Conservation (phyloP, 495 filamentous ascomycete species). For the Aspergillus cavernicola region DNA sequence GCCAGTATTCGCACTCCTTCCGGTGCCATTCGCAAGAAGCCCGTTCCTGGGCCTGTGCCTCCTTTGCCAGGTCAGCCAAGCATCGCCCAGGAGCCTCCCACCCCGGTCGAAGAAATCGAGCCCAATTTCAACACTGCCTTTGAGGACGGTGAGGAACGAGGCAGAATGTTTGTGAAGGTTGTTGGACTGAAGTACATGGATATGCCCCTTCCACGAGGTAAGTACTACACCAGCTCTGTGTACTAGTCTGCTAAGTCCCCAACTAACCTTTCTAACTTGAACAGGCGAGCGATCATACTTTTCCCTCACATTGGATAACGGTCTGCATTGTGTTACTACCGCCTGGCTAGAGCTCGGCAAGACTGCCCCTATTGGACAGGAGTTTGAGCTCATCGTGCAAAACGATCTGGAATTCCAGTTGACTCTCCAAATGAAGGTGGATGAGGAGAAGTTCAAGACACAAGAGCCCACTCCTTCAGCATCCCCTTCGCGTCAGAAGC, state of each 20-base stretch:
- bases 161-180: constrained; percentile 95
- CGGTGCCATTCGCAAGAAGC: constrained; percentile 62
- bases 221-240: constrained; percentile 24
- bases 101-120: constrained; percentile 61
- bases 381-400: constrained; percentile 95
- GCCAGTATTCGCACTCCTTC: constrained; percentile 59
- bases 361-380: constrained; percentile 92
- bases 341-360: constrained; percentile 91
- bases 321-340: constrained; percentile 95
- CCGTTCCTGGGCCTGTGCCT: constrained; percentile 60
- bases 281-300: constrained; percentile 87
- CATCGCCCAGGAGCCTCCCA: constrained; percentile 58
- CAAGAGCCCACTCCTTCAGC: constrained; percentile 47
- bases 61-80: constrained; percentile 87
- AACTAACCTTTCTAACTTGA: constrained; percentile 22
- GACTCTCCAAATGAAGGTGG: constrained; percentile 90
- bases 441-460: constrained; percentile 56
- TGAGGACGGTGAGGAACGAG: constrained; percentile 81
- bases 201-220: constrained; percentile 86
- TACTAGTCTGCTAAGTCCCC: background rate
- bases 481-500: constrained; percentile 62
- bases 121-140: constrained; percentile 49
- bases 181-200: constrained; percentile 94
- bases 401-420: constrained; percentile 97
- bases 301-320: constrained; percentile 92